phyloP scores from a whole-genome alignment of 1,284 basidiomycete genomes.

The Peniophora sp. region DNA sequence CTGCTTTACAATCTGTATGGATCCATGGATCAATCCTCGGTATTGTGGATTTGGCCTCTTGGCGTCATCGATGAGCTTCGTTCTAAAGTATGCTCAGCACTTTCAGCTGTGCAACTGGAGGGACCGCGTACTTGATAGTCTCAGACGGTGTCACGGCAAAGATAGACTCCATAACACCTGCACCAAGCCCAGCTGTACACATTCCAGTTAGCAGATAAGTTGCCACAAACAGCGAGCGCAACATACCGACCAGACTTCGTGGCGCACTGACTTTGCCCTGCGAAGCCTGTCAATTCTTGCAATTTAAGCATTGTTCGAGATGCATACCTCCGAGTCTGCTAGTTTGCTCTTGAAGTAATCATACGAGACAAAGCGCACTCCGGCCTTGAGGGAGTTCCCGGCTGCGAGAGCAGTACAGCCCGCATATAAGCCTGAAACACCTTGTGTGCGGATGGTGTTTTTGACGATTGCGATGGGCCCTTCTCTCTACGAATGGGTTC shows the following conservation, averaged over 20 bases:
- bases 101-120: neutral
- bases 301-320: too few species aligned
- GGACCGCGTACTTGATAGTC: conserved; percentile 82
- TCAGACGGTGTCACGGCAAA: conserved; percentile 97
- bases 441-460: conserved; percentile 66
- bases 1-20: conserved; percentile 71
- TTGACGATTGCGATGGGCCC: conserved; percentile 62
- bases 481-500: conserved; percentile 38
- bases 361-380: conserved; percentile 92
- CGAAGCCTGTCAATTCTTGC: too few species aligned
- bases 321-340: conserved; percentile 69
- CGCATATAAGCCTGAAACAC: conserved; percentile 75
- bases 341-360: conserved; percentile 87
- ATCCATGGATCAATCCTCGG: conserved; percentile 85
- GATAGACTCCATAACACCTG: conserved; percentile 91
- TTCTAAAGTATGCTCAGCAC: conserved; percentile 42
- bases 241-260: conserved; percentile 70
- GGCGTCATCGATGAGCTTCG: conserved; percentile 96
- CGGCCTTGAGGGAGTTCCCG: conserved; percentile 90
- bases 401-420: conserved; percentile 82
- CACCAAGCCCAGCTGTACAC: conserved; percentile 78
- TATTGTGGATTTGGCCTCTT: conserved; percentile 81
- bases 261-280: conserved; percentile 89
- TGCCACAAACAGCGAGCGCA: conserved; percentile 1
- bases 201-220: neutral